Evolutionary conservation across 176 grass and related monocot genomes (phyloP).

Genomic region (Neostapfia colusana): DNA sequence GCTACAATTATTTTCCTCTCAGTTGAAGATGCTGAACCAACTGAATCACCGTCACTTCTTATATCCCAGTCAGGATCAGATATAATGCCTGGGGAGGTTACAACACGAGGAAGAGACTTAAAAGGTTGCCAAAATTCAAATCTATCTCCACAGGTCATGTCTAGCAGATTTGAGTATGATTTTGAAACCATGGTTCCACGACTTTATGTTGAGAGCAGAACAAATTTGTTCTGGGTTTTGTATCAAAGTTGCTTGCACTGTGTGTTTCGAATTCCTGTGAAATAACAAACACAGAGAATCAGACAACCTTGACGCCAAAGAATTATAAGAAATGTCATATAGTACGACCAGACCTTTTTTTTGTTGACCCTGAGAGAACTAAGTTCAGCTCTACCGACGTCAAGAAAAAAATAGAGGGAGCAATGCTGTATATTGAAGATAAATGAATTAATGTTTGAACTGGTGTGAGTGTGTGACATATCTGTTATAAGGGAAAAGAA

Average conservation of each 20-base stretch:
- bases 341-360: too few species aligned
- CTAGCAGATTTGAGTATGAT: constrained; percentile 82
- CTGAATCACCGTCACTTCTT: constrained; percentile 61
- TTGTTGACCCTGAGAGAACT: too few species aligned
- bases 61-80: constrained; percentile 64
- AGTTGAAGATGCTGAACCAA: constrained; percentile 41
- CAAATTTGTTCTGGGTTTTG: not conserved
- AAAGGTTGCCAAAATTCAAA: constrained; percentile 62
- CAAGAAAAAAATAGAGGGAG: too few species aligned
- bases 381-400: too few species aligned
- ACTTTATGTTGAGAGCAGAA: constrained; percentile 17
- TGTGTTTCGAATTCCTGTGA: constrained; percentile 20
- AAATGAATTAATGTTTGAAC: constrained; percentile 11
- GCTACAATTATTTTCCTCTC: constrained; percentile 91
- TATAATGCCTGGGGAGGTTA: constrained; percentile 79
- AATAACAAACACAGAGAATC: constrained; percentile 23
- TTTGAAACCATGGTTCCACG: constrained; percentile 65
- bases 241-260: not conserved
- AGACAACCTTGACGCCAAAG: constrained; percentile 1
- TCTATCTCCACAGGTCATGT: constrained; percentile 46
- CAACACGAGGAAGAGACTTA: constrained; percentile 68
- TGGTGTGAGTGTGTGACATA: not conserved
- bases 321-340: not conserved
- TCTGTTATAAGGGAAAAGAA: not conserved
- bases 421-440: constrained; percentile 9